Evolutionary conservation across 148 eudicot species (phyloP), one percentile per base, ranked within the genome.

Genomic region (Amaranthus cruentus): DNA sequence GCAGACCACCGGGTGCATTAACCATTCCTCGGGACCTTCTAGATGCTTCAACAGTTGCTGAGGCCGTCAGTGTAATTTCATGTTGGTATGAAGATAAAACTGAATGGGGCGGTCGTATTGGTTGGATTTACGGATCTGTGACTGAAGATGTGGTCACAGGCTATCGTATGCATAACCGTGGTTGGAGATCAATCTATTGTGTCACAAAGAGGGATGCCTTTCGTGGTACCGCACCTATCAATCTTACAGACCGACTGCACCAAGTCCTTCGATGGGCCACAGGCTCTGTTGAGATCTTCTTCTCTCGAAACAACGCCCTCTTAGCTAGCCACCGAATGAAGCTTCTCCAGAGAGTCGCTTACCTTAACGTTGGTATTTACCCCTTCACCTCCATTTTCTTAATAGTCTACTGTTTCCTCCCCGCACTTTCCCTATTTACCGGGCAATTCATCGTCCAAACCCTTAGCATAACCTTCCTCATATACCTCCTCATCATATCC

Each of bases 51-150:
- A 88, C 95, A 1, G 96, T 94, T 2, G 97, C 97, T 2, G 98
- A 94, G 75, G 98, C 98, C 1, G 88, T 94, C 7, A 89, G 94
- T 44, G 97, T 84, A 47, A 84, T 94, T 67, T 94, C 98, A 4
- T 91, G 97, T 71, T 94, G 95, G 95, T 94, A 94, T 4, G 98
- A 94, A 55, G 97, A 94, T 65, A 94, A 94, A 76, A 94, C 98
- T 0, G 98, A 94, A 72, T 94, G 98, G 98, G 98, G 98, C 4
- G 76, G 78, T 9, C 86, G 97, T 7, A 86, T 94, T 8, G 98
- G 98, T 55, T 94, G 98, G 98, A 94, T 94, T 80, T 94, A 94
- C 13, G 98, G 98, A 49, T 93, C 98, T 0, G 98, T 93, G 6
- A 93, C 98, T 0, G 98, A 93, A 74, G 98, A 94, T 15, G 98